Conservation (phyloP, 768 basidiomycete genomes). For the Trametes cingulata region DNA sequence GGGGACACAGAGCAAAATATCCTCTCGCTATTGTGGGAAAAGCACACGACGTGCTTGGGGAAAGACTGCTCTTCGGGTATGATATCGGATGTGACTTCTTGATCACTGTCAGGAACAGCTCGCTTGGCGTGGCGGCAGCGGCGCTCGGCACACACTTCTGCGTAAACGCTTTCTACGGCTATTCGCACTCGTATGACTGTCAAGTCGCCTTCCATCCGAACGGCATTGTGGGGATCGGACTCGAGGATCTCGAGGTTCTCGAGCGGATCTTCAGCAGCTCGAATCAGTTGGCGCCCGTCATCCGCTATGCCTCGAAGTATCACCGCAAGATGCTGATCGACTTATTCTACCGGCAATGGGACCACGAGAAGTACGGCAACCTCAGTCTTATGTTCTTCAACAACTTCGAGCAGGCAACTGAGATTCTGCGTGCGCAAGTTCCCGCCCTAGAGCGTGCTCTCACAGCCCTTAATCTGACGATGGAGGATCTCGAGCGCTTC, state of each 20-base stretch:
- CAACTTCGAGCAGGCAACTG: constrained; percentile 35
- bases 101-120: constrained; percentile 9
- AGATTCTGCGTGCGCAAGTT: constrained; percentile 19
- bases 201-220: constrained; percentile 36
- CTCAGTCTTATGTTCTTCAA: constrained; percentile 28
- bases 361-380: constrained; percentile 37
- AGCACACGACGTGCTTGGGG: not conserved
- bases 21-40: constrained; percentile 2
- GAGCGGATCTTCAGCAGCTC: constrained; percentile 25
- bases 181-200: constrained; percentile 37
- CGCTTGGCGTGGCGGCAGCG: not conserved
- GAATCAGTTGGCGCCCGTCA: constrained; percentile 28
- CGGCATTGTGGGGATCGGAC: constrained; percentile 31
- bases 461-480: too few relatives aligned
- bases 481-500: too few relatives aligned
- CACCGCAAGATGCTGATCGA: constrained; percentile 34
- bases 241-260: constrained; percentile 33
- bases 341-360: constrained; percentile 35
- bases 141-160: not conserved
- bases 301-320: constrained; percentile 31
- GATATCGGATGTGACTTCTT: constrained; percentile 25
- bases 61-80: not conserved
- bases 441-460: too few relatives aligned
- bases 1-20: constrained; percentile 7
- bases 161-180: constrained; percentile 37